Percentiles rank a stretch among this genome's conserved stretches.
Conservation (phyloP, 306 rosid species). For the Cucurbita argyrosperma region DNA sequence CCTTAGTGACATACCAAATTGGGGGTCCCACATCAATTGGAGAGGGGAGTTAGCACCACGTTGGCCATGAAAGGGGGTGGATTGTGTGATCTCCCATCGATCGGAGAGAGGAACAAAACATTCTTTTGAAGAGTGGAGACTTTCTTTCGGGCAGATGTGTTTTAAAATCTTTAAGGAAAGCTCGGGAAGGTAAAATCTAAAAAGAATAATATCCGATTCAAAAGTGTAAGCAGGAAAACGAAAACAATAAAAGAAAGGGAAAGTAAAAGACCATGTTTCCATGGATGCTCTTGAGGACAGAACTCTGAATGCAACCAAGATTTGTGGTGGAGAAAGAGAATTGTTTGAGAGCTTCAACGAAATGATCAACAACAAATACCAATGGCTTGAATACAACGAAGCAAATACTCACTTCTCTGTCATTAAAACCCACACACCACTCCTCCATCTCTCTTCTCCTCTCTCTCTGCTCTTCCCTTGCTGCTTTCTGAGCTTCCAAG, state of each 20-base stretch:
- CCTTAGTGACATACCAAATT: too few species aligned
- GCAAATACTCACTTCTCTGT: slow-evolving; percentile 37
- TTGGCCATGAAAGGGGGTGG: too few species aligned
- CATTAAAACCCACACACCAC: slow-evolving; percentile 53
- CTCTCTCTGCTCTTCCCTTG: neutral
- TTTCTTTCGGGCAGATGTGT: too few species aligned
- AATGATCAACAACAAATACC: slow-evolving; percentile 38
- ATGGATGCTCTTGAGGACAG: slow-evolving; percentile 75
- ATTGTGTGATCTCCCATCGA: too few species aligned
- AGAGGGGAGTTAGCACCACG: too few species aligned
- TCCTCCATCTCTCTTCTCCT: slow-evolving; percentile 25
- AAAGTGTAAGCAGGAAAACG: too few species aligned
- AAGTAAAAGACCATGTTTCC: slow-evolving; percentile 45
- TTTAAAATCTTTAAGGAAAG: too few species aligned
- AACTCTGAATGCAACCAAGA: slow-evolving; percentile 71
- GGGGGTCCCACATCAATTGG: too few species aligned
- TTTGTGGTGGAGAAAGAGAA: slow-evolving; percentile 40
- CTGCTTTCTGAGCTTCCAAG: neutral
- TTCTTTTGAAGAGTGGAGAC: too few species aligned
- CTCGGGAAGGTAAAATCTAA: too few species aligned
- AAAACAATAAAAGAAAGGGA: neutral
- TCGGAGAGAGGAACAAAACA: too few species aligned
- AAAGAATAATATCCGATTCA: too few species aligned
- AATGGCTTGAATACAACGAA: slow-evolving; percentile 69
- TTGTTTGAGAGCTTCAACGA: slow-evolving; percentile 39